Base-by-base conservation (phyloP, 352 stramenopile species). In the Globisporangium uncinulatum region DNA sequence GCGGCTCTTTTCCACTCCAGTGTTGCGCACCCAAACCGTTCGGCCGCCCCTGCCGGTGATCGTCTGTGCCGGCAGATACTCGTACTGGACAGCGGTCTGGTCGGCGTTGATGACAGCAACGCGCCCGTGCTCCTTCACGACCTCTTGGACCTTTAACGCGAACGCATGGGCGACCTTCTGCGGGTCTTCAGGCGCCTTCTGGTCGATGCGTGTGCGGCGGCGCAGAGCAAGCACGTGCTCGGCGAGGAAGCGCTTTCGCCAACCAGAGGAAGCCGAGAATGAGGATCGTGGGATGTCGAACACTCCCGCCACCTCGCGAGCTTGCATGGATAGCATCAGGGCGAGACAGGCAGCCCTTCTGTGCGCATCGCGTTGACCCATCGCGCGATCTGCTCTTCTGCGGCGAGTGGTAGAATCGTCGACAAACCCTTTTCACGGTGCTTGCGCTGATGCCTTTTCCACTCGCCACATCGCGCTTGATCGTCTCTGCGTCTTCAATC, bases 81-180 rank as follows among this genome's bases (percentile, higher is more conserved):
- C 32, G 24, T 71, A 71, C 44, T 62, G 58, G 21, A 70, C 57
- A 0, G 62, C 51, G 0, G 66, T 73, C 37, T 70, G 57, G 19
- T 67, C 62, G 0, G 50, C 61, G 41, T 69, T 68, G 37, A 51
- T 63, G 6, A 71, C 42, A 17, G 52, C 59, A 1, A 21, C 32
- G 32, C 65, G 61, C 15, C 37, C 44, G n/a, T 59, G 51, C 14
- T 59, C 46, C 3, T 48, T 21, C 31, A 70, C 51, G 2, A 43
- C 31, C 10, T 46, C 47, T 13, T 29, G 29, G 5, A 37, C 32
- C 5, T 4, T 37, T 37, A 9, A 4, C 9, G 32, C 32, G 32
- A 37, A 37, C 4, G 32, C 32, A 37, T 37, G 5, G 9, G 32
- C 32, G 32, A 37, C 32, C 5, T 4, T 9, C 9, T 9, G 32